Percentiles rank a stretch among this genome's conserved stretches.
These are phyloP conservation scores for Solanum appendiculatum DNA, from an alignment of 257 asterid genomes.

Conservation along the genomic window DNA sequence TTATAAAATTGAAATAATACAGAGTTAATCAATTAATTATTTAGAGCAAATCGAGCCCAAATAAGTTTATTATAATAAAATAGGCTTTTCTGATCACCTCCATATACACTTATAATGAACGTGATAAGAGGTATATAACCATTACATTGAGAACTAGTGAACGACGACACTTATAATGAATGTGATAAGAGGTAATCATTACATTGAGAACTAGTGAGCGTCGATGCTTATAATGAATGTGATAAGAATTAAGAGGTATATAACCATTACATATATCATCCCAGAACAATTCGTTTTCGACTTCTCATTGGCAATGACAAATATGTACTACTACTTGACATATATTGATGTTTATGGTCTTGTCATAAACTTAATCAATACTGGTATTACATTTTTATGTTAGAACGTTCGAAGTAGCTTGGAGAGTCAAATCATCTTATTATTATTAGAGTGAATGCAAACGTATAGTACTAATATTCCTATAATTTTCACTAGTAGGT, in stretches of 20 bases:
- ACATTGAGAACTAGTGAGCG: too few species aligned
- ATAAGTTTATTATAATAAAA: too few species aligned
- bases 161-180: too few species aligned
- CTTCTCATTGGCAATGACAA: neutral
- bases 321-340: too few species aligned
- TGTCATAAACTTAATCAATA: neutral
- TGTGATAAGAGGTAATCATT: too few species aligned
- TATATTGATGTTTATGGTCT: neutral
- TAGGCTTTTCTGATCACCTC: too few species aligned
- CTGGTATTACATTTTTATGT: neutral
- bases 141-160: too few species aligned
- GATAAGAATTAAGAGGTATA: too few species aligned
- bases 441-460: neutral
- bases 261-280: too few species aligned
- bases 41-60: neutral
- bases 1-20: neutral
- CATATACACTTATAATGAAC: too few species aligned
- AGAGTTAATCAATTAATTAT: neutral
- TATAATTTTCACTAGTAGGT: neutral
- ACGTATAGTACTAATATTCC: neutral
- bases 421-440: neutral
- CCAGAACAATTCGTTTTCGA: neutral
- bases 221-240: too few species aligned
- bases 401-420: neutral
- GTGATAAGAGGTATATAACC: too few species aligned